Conservation (phyloP, 768 basidiomycete species). For the Lentinula lateritia region DNA sequence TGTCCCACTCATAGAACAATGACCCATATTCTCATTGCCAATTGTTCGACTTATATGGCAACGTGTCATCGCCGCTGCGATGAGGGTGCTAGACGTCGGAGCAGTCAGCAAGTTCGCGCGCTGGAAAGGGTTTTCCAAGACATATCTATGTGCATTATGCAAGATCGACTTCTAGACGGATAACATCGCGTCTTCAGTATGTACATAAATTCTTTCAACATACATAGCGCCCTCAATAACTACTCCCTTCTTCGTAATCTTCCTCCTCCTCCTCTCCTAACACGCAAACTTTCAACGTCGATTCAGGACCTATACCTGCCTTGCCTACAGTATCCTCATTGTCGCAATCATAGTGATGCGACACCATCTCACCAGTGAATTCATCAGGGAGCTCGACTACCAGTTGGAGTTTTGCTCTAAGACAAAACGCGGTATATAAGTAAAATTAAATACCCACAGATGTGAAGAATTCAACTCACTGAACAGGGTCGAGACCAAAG, state of each 20-base stretch:
- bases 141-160: no score
- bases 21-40: not conserved
- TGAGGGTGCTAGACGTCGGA: no score
- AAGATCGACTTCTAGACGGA: no score
- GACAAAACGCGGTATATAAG: not conserved
- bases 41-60: not conserved
- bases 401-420: not conserved
- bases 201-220: not conserved
- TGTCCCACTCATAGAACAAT: no score
- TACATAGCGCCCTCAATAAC: not conserved
- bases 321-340: not conserved
- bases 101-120: no score
- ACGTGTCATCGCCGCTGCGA: not conserved
- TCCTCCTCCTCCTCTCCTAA: slow-evolving; percentile 2
- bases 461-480: not conserved
- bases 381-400: not conserved
- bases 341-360: slow-evolving; percentile 1
- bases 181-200: no score
- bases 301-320: not conserved
- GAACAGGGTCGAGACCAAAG: not conserved
- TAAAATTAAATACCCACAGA: not conserved
- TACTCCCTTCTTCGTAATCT: not conserved
- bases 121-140: no score
- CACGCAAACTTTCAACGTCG: not conserved
- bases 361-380: not conserved